Percentiles rank a stretch among this genome's conserved stretches.
These are phyloP conservation scores for Phytophthora melonis DNA, from an alignment of 352 stramenopile species.

Conservation along the genomic window DNA sequence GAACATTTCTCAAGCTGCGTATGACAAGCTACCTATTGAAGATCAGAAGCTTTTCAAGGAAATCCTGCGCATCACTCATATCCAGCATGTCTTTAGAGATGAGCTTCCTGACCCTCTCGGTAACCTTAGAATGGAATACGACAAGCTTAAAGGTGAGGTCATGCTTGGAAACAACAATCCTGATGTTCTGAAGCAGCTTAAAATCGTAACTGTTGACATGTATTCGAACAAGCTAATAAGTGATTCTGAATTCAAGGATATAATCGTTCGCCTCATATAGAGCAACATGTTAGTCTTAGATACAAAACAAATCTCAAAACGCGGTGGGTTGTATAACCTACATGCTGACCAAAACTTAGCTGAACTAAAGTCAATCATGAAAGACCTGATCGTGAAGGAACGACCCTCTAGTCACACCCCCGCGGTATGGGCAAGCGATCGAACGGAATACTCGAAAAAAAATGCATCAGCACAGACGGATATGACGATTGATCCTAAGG, in stretches of 20 bases:
- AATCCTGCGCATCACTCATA: too few species aligned
- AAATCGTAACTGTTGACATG: slow-evolving; percentile 11
- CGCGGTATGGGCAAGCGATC: background rate
- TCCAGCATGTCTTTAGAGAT: too few species aligned
- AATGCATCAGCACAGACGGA: background rate
- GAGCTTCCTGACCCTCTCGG: too few species aligned
- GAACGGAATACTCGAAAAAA: background rate
- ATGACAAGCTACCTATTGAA: too few species aligned
- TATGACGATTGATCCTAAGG: too few species aligned
- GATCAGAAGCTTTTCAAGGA: too few species aligned
- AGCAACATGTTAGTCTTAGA: background rate
- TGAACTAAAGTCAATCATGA: slow-evolving; percentile 23
- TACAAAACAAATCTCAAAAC: background rate
- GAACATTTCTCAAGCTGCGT: too few species aligned
- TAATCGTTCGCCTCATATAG: slow-evolving; percentile 3
- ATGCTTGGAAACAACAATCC: slow-evolving; percentile 26
- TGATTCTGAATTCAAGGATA: slow-evolving; percentile 11
- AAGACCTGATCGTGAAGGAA: slow-evolving; percentile 6
- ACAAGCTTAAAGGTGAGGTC: slow-evolving; percentile 19
- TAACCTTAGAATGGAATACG: slow-evolving; percentile 3
- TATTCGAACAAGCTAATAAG: slow-evolving; percentile 13
- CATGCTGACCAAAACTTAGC: slow-evolving; percentile 13
- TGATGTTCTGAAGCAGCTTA: slow-evolving; percentile 14
- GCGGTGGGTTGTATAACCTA: slow-evolving; percentile 4
- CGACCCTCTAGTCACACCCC: background rate